Evolutionary conservation across 176 grass and related monocot genomes (phyloP).

Genomic region (Lolium multiflorum): DNA sequence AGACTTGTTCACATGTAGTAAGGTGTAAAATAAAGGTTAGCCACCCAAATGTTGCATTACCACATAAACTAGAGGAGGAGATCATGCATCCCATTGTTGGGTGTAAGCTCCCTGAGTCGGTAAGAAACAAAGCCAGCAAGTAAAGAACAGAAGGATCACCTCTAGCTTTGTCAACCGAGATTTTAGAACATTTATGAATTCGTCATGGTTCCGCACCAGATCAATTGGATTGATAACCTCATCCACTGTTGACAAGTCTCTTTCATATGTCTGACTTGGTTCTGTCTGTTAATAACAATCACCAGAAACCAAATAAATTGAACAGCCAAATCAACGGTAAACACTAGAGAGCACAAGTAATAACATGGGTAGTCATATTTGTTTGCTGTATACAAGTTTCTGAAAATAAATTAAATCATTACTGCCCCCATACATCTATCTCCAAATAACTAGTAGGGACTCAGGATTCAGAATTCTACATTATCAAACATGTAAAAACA

Average conservation of each 20-base stretch:
- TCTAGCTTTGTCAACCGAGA: conserved; percentile 93
- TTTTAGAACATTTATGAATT: conserved; percentile 89
- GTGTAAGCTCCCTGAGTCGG: conserved; percentile 1
- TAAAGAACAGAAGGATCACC: conserved; percentile 53
- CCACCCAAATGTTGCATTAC: not conserved
- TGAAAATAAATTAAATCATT: conserved; percentile 35
- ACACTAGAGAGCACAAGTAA: conserved; percentile 25
- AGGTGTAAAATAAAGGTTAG: conserved; percentile 27
- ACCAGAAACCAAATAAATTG: conserved; percentile 26
- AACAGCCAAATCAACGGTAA: conserved; percentile 28
- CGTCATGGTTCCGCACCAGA: conserved; percentile 75
- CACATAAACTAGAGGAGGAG: conserved; percentile 18
- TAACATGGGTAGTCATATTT: not conserved
- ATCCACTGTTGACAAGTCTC: conserved; percentile 58
- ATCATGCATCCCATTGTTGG: not conserved
- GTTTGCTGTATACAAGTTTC: not conserved
- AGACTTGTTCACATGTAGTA: conserved; percentile 23
- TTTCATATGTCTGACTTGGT: conserved; percentile 52
- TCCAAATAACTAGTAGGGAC: conserved; percentile 14
- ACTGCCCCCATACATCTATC: not conserved
- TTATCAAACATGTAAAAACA: conserved; percentile 24
- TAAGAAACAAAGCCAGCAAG: conserved; percentile 30
- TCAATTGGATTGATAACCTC: conserved; percentile 50
- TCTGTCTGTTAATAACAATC: conserved; percentile 51
- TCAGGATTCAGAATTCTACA: conserved; percentile 18